Evolutionary conservation across 148 eudicot genomes (phyloP).

Genomic region (Oxyria digyna): DNA sequence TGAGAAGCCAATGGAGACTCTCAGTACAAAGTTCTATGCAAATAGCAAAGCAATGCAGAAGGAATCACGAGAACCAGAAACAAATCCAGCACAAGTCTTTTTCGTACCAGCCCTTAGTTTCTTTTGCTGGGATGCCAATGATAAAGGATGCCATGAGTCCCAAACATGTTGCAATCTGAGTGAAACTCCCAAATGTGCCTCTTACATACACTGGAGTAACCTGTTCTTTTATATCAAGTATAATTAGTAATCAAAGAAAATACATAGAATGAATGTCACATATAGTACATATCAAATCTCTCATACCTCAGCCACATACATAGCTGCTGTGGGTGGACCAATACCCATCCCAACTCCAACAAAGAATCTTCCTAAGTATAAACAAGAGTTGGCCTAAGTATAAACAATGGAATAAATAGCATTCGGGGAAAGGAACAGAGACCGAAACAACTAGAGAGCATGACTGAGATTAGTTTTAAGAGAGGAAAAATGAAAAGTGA

Average conservation of each 20-base stretch:
- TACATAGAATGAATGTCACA: background rate
- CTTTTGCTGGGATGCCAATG: slow-evolving; percentile 76
- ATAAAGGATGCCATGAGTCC: slow-evolving; percentile 61
- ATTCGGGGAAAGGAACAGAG: background rate
- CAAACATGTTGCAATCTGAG: slow-evolving; percentile 80
- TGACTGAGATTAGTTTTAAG: background rate
- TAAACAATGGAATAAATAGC: background rate
- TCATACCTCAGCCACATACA: slow-evolving; percentile 81
- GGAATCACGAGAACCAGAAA: slow-evolving; percentile 79
- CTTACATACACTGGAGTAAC: slow-evolving; percentile 81
- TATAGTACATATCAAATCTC: background rate
- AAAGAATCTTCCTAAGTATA: slow-evolving; percentile 82
- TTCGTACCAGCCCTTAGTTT: slow-evolving; percentile 57
- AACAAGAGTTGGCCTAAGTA: background rate
- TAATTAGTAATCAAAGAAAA: slow-evolving; percentile 6
- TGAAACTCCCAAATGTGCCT: slow-evolving; percentile 89
- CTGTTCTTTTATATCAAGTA: slow-evolving; percentile 23
- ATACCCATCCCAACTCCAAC: slow-evolving; percentile 90
- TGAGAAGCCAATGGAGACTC: slow-evolving; percentile 88
- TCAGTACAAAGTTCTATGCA: slow-evolving; percentile 72
- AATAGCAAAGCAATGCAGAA: slow-evolving; percentile 57
- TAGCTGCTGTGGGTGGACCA: slow-evolving; percentile 87
- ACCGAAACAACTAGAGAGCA: background rate
- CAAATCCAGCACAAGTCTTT: slow-evolving; percentile 65
- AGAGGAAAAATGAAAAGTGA: background rate